Evolutionary conservation across 768 basidiomycete genomes (phyloP), one percentile per base, ranked within the genome.

Genomic region (Boletellus ananiceps): DNA sequence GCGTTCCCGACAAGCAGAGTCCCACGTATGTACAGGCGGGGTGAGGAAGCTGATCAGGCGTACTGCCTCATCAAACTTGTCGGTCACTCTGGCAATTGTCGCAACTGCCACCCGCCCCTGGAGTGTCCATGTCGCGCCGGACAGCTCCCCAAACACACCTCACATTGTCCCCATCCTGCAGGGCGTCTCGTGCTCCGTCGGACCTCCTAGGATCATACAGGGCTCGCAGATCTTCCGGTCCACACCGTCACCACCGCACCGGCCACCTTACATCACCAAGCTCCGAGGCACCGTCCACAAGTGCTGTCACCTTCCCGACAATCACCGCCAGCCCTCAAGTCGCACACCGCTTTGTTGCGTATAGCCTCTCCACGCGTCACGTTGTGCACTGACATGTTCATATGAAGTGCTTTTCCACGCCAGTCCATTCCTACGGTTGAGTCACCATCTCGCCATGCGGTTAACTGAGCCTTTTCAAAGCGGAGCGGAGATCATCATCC

Each of bases 21-120:
- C 66, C 66, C 66, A 67, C 66, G 66, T 61, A 67, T 69, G 66
- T 67, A 67, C 67, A 50, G 55, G 47, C 58, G 60, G 64, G 66
- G 64, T 55, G 61, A 66, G 50, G 63, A 68, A 68, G 62, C 61
- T 64, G 62, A 68, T 61, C 59, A 53, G 54, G 40, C 27, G 56
- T 59, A 60, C 57, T 50, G 60, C 54, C 29, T 8, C 67, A 66
- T 66, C 65, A 66, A 57, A 55, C 61, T 4, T 32, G 42, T 57
- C 55, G 41, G 56, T 51, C 37, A 46, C 51, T 60, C 60, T 48
- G 62, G 62, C 46, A 59, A 58, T 21, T 14, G 25, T 54, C 33
- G 49, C 27, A 47, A 58, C 59, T 18, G 49, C 57, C 60, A 47
- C 16, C 4, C 5, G 12, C 50, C 50, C 57, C 57, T 58, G 57